Base-by-base conservation (phyloP, 139 green algal species). In the Picochlorum sp. region DNA sequence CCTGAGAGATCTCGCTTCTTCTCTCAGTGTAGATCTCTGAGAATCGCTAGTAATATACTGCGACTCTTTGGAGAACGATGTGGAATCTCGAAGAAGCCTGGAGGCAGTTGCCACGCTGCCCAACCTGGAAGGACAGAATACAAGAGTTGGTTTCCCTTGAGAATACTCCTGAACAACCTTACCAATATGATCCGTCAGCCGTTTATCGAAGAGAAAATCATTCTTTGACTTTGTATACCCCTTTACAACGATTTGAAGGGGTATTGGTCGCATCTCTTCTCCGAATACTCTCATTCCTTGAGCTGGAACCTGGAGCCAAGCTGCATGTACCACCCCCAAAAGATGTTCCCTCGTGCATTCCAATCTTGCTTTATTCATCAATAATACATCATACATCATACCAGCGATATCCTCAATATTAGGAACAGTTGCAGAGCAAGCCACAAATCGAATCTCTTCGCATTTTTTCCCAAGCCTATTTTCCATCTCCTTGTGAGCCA, bases 121-220 rank as follows among this genome's bases (percentile, higher is more conserved):
- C 50, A 92, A 93, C 16, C 89, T 65, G 8, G 80, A 89, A 63
- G 72, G 82, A 85, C 92, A 98, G 62, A 98, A 98, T 2, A 97
- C 66, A 8, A 98, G 76, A 1, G 81, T 55, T 1, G 90, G 91
- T 58, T 83, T 87, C 3, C 81, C 73, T 2, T 57, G 59, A 65
- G 72, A 86, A 79, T 80, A 65, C 47, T 95, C 75, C 0, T 44
- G 14, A 4, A 97, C 50, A 12, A 96, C 63, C 7, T 56, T 55
- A 30, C 36, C 66, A 14, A 97, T 44, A 61, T 86, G 62, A 16
- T 85, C 69, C 58, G 83, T 90, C 22, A 97, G 74, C 20, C 69
- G 51, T 26, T 69, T 59, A 61, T 96, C 85, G 63, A 97, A 96
- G 28, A 83, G 51, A 28, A 84, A 86, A 35, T 86, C 72, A 50